Percentiles rank a stretch among this genome's conserved stretches.
Evolutionary conservation across 75 land plant species (phyloP).

Genomic region (Isoetes taiwanensis): DNA sequence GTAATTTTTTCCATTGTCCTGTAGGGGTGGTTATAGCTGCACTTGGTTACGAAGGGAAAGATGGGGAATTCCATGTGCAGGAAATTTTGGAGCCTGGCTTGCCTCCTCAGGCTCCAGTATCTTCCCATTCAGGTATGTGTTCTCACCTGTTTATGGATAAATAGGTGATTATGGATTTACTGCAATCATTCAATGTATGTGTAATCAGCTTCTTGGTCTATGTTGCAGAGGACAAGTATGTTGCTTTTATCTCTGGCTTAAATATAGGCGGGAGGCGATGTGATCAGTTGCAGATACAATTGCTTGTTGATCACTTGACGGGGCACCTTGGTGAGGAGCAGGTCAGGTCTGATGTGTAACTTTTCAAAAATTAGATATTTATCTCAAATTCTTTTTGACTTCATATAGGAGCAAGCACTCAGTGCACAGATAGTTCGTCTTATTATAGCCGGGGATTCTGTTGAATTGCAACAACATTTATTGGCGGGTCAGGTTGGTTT

Average conservation of each 20-base stretch:
- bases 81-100: slow-evolving; percentile 84
- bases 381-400: neutral
- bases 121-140: slow-evolving; percentile 12
- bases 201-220: too few relatives aligned
- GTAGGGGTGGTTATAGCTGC: slow-evolving; percentile 77
- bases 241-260: slow-evolving; percentile 73
- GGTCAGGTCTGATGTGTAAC: slow-evolving; percentile 24
- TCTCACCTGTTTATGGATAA: too few relatives aligned
- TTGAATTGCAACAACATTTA: slow-evolving; percentile 46
- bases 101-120: slow-evolving; percentile 51
- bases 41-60: slow-evolving; percentile 61
- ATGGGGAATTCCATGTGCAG: slow-evolving; percentile 74
- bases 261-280: slow-evolving; percentile 47
- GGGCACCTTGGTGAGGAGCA: slow-evolving; percentile 89
- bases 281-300: slow-evolving; percentile 87
- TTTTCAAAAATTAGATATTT: neutral
- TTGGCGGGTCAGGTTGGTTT: slow-evolving; percentile 63
- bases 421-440: slow-evolving; percentile 79
- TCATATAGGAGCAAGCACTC: slow-evolving; percentile 64
- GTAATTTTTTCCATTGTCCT: neutral
- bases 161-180: neutral
- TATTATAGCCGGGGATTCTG: slow-evolving; percentile 84
- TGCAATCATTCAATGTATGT: too few relatives aligned
- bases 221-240: slow-evolving; percentile 76
- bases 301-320: slow-evolving; percentile 82